A percentile compares a stretch with the other conserved stretches of the same genome.
Conservation (phyloP, 371 early-diverging fungal genomes). For the Rhizomucor miehei region DNA sequence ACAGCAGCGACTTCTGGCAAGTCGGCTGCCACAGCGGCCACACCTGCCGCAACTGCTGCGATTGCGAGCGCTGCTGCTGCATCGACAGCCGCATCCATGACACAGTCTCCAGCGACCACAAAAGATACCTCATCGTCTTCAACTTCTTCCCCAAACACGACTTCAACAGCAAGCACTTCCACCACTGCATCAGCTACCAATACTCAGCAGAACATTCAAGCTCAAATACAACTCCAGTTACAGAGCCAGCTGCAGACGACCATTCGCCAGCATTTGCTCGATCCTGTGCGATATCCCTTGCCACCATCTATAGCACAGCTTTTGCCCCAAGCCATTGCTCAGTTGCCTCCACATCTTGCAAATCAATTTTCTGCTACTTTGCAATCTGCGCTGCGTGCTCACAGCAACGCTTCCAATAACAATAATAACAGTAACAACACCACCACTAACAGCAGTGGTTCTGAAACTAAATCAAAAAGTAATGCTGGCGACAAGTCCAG, state of each 20-base stretch:
- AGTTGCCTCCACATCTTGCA: constrained; percentile 43
- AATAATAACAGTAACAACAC: neutral
- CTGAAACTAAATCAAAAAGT: too few species aligned
- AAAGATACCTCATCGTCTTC: neutral
- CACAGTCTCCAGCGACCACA: too few species aligned
- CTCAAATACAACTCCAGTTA: constrained; percentile 22
- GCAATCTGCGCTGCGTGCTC: constrained; percentile 27
- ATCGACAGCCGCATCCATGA: neutral
- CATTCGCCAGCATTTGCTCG: constrained; percentile 41
- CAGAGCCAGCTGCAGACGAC: constrained; percentile 42
- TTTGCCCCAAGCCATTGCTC: constrained; percentile 45
- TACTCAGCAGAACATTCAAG: constrained; percentile 18
- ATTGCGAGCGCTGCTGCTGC: neutral
- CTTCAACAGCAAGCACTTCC: constrained; percentile 3
- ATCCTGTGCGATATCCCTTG: constrained; percentile 41
- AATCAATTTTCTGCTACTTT: constrained; percentile 38
- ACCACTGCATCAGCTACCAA: constrained; percentile 6
- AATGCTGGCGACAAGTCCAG: too few species aligned
- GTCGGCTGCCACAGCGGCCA: constrained; percentile 1
- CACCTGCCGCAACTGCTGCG: constrained; percentile 1
- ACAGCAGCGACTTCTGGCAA: neutral
- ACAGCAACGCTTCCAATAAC: constrained; percentile 1
- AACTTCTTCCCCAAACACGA: constrained; percentile 4
- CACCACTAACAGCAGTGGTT: neutral
- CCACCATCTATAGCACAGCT: constrained; percentile 42